A percentile compares a stretch with the other conserved stretches of the same genome.
phyloP scores from a whole-genome alignment of 768 basidiomycete genomes.

The Botryobasidium botryosum region DNA sequence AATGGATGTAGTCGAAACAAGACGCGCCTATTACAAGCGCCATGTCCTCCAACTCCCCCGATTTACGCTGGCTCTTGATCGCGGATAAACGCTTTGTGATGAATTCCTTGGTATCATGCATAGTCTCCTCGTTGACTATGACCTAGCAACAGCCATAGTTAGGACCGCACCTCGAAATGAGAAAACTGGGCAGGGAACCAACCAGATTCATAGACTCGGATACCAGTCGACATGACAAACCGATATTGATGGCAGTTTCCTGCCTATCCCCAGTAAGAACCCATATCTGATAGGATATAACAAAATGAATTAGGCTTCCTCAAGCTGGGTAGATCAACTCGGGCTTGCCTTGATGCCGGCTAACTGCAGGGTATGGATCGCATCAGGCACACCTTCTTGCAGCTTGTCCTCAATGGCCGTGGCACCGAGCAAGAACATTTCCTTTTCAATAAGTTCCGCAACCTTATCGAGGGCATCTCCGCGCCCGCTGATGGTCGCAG shows the following conservation, averaged over 20 bases:
- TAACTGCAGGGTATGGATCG: slow-evolving; percentile 93
- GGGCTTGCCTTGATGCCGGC: slow-evolving; percentile 78
- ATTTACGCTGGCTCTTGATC: slow-evolving; percentile 81
- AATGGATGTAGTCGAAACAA: background rate
- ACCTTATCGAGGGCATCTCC: slow-evolving; percentile 88
- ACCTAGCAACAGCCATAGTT: slow-evolving; percentile 34
- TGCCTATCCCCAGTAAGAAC: slow-evolving; percentile 95
- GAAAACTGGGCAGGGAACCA: slow-evolving; percentile 13
- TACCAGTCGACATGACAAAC: slow-evolving; percentile 90
- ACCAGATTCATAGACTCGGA: slow-evolving; percentile 98
- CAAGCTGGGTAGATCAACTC: background rate
- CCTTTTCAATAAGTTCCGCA: slow-evolving; percentile 90
- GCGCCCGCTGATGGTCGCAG: slow-evolving; percentile 87
- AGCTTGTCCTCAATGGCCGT: slow-evolving; percentile 98
- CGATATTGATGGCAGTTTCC: slow-evolving; percentile 98
- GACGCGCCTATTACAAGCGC: slow-evolving; percentile 79
- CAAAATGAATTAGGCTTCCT: background rate
- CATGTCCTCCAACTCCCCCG: slow-evolving; percentile 87
- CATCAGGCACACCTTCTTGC: slow-evolving; percentile 95
- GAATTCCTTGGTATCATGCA: slow-evolving; percentile 69
- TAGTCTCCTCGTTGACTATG: slow-evolving; percentile 81
- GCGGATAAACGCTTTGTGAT: slow-evolving; percentile 76
- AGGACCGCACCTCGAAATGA: too few relatives aligned
- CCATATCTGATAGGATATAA: slow-evolving; percentile 51
- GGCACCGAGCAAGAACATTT: slow-evolving; percentile 82